Evolutionary conservation across 495 filamentous ascomycete genomes (phyloP), one percentile per base, ranked within the genome.

Genomic region (Trypethelium eluteriae): DNA sequence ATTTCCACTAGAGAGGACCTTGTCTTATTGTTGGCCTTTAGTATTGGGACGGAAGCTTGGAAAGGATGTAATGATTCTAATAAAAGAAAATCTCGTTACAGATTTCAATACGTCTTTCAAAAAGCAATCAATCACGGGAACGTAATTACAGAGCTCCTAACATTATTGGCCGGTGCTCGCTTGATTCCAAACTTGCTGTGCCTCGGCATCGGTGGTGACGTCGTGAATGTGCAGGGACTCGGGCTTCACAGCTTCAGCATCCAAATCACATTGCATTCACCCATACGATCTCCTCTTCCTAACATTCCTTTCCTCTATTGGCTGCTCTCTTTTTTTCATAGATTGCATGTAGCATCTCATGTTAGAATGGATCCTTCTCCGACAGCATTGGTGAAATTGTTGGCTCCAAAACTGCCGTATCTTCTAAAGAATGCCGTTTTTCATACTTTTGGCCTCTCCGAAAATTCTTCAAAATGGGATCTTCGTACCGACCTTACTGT

Each of bases 401-500:
- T 76, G 6, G 46, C 70, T 39, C 75, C 74, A 2, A 82, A 86
- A 67, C 71, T 91, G 2, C 92, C 92, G 0, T 72, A 91, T 36
- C 78, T 94, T 53, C 62, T 87, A 9, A 87, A 86, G 70, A 86
- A 86, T 2, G 77, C 87, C 32, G n/a, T 93, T 14, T 78, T 82
- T 41, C 90, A 95, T 75, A 73, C 85, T 2, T 77, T 95, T 16
- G 81, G 80, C 38, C 75, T 88, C 63, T 89, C 91, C 0, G 80
- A 85, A 32, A 85, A 82, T 2, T 83, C 88, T 0, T 81, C 84
- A 32, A 91, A 93, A 79, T 86, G 92, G 75, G 89, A 95, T 72
- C 76, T 97, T 12, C 83, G 86, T 44, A 93, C 89, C 11, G 88
- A 88, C 49, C 72, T 97, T 62, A 88, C 81, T 0, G 79, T 94